These are phyloP conservation scores for Sungouiozyma ichnusensis DNA, from an alignment of 805 yeast genomes.

Conservation along the genomic window DNA sequence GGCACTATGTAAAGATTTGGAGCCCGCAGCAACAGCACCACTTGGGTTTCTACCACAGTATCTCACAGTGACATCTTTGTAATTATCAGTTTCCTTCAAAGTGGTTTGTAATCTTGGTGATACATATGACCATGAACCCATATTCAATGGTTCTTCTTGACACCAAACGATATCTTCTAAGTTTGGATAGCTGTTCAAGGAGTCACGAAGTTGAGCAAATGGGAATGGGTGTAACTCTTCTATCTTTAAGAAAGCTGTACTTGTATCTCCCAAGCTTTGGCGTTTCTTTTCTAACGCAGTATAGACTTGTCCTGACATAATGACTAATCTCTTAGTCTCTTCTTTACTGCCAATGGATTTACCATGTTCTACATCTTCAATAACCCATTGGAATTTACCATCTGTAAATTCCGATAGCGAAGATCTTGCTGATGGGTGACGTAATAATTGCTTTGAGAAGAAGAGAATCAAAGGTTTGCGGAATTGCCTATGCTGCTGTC, in stretches of 20 bases:
- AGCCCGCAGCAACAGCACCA: conserved; percentile 97
- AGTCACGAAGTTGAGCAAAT: conserved; percentile 81
- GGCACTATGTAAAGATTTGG: conserved; percentile 73
- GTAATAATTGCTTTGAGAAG: conserved; percentile 87
- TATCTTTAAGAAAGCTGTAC: conserved; percentile 77
- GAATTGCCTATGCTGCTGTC: conserved; percentile 99
- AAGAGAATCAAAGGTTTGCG: conserved; percentile 80
- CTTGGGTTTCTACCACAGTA: conserved; percentile 97
- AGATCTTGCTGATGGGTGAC: conserved; percentile 97
- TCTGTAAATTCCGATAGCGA: conserved; percentile 75
- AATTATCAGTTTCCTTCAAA: conserved; percentile 61
- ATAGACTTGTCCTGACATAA: conserved; percentile 89
- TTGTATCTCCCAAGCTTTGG: conserved; percentile 60
- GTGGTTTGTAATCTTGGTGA: conserved; percentile 76
- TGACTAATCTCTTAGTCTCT: conserved; percentile 77
- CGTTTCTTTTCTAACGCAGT: conserved; percentile 88
- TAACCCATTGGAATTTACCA: conserved; percentile 88
- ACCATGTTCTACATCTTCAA: conserved; percentile 85
- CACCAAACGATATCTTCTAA: conserved; percentile 87
- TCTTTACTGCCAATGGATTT: conserved; percentile 64
- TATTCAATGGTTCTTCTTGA: conserved; percentile 98
- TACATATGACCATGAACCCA: conserved; percentile 79
- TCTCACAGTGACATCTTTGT: conserved; percentile 50
- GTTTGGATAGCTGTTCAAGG: conserved; percentile 69
- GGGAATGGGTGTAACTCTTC: conserved; percentile 99